Conservation (phyloP, 2,329 filamentous ascomycete species). For the Hypoxylon sp. region DNA sequence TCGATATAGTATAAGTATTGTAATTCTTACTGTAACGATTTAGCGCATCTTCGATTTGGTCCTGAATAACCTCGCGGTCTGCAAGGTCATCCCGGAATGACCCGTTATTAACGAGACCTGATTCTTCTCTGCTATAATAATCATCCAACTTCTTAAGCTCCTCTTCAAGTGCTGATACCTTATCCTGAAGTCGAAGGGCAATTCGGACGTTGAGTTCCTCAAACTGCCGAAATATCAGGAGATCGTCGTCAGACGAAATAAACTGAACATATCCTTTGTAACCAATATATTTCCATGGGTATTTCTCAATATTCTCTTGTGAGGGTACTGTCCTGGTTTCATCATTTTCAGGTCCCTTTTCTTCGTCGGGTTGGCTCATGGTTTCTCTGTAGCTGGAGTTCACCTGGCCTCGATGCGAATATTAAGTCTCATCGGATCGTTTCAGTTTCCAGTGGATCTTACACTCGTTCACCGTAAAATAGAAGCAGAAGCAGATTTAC, state of each 20-base stretch:
- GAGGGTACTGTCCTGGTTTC: neutral
- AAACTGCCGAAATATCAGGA: slow-evolving; percentile 55
- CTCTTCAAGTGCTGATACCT: slow-evolving; percentile 53
- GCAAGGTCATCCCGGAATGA: slow-evolving; percentile 47
- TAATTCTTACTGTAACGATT: slow-evolving; percentile 48
- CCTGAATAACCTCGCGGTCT: slow-evolving; percentile 39
- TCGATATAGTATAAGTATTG: neutral
- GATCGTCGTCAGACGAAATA: slow-evolving; percentile 53
- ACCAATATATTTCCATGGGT: slow-evolving; percentile 54
- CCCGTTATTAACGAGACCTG: slow-evolving; percentile 49
- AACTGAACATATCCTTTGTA: slow-evolving; percentile 52
- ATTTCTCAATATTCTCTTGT: slow-evolving; percentile 25
- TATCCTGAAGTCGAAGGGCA: slow-evolving; percentile 55
- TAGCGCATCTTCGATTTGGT: slow-evolving; percentile 41
- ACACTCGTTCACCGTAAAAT: neutral
- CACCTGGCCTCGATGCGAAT: too few species aligned
- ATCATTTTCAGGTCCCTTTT: neutral
- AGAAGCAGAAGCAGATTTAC: neutral
- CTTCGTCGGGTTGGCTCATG: neutral
- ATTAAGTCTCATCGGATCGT: neutral
- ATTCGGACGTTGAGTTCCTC: slow-evolving; percentile 52
- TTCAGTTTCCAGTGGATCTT: too few species aligned
- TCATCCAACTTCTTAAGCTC: slow-evolving; percentile 51
- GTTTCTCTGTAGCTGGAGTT: neutral
- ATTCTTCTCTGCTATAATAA: slow-evolving; percentile 38